Evolutionary conservation across 2,329 filamentous ascomycete genomes (phyloP).

Genomic region (Pestalotiopsis sp.): DNA sequence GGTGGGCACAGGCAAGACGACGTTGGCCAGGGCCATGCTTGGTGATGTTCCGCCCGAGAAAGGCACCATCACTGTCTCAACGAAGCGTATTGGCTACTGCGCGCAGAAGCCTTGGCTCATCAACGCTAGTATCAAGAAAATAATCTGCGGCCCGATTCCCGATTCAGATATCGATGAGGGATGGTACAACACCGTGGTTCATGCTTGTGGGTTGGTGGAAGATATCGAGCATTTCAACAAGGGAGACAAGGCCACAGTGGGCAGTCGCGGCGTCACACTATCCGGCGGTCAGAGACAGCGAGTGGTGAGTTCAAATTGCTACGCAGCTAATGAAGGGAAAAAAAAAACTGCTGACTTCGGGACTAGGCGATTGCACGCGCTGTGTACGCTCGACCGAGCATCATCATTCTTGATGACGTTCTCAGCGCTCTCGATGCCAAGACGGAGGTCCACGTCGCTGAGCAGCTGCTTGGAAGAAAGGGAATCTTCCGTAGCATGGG

Average conservation of each 20-base stretch:
- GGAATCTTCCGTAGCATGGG: slow-evolving; percentile 29
- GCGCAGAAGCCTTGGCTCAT: slow-evolving; percentile 39
- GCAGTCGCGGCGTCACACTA: slow-evolving; percentile 24
- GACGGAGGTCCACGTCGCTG: slow-evolving; percentile 30
- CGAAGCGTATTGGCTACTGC: slow-evolving; percentile 32
- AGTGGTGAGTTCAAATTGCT: slow-evolving; percentile 20
- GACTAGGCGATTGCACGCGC: slow-evolving; percentile 36
- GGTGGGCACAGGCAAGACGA: slow-evolving; percentile 9
- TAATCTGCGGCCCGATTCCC: slow-evolving; percentile 21
- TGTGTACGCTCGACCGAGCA: slow-evolving; percentile 28
- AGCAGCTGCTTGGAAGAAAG: slow-evolving; percentile 27
- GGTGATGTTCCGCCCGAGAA: neutral
- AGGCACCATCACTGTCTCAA: neutral
- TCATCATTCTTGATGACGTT: slow-evolving; percentile 35
- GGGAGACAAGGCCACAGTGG: slow-evolving; percentile 21
- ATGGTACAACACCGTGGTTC: slow-evolving; percentile 32
- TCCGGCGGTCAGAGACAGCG: slow-evolving; percentile 31
- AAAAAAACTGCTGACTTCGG: neutral
- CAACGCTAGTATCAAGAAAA: slow-evolving; percentile 31
- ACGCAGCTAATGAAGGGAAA: neutral
- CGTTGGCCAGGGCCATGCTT: slow-evolving; percentile 1
- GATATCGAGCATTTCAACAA: slow-evolving; percentile 22
- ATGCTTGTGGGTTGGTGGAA: slow-evolving; percentile 22
- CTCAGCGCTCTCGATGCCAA: slow-evolving; percentile 36
- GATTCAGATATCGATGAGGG: slow-evolving; percentile 13